Base-by-base conservation (phyloP, 2,329 filamentous ascomycete species). In the Sporothrix dimorphospora region DNA sequence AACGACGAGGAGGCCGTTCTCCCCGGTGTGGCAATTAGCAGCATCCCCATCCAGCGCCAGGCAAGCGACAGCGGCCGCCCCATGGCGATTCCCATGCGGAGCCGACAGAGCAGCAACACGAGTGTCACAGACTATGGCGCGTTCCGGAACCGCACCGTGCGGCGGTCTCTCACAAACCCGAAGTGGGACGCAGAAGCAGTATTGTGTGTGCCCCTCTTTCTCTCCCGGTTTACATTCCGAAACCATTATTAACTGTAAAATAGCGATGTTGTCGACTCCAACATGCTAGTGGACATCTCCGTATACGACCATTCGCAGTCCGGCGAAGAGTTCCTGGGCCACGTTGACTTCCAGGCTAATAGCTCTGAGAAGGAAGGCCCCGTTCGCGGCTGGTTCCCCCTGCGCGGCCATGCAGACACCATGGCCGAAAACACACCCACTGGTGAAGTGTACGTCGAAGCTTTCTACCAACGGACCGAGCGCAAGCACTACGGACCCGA, bases 11-110 rank as follows among this genome's bases (percentile, higher is more conserved):
- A 91, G 71, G 76, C 77, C 1, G 76, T 79, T 12, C 68, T 76
- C 4, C 76, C 78, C 24, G 82, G 86, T 71, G 76, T 83, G 40
- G 77, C 84, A 30, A 86, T 86, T 77, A 78, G 78, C n/a, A 85
- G 81, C 78, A 82, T 82, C 78, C 88, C 86, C 75, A 86, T 83
- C 77, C 87, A 89, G 77, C 87, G 91, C 72, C 90, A 92, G 74
- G 92, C 91, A 72, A 96, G 93, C 79, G 94, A 97, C 77, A 91
- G 91, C 40, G 93, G 94, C 38, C 89, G 91, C 69, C 88, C 94
- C 19, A 95, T 98, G 90, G 93, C 94, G 42, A 98, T 99, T 76
- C 96, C 96, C 1, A 98, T 98, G 94, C 91, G 92, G 78, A 98
- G 94, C 81, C 91, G 96, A 71, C 96, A 98, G 80, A 98, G 95